phyloP scores from a whole-genome alignment of 768 basidiomycete species.

The Melanogaster broomeanus region DNA sequence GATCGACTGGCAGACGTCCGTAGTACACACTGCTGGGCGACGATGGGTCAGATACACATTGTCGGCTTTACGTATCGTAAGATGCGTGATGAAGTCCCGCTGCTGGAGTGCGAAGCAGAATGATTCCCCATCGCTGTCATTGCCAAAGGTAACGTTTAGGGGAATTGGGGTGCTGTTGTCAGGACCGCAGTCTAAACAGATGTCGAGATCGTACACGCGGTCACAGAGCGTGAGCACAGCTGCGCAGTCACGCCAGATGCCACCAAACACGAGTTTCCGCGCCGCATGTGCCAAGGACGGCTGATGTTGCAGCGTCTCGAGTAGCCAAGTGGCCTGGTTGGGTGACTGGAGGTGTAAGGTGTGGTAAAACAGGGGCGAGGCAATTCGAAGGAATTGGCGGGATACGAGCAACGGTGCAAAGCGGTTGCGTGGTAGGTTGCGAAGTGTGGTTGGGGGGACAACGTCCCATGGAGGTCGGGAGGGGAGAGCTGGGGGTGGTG shows the following conservation, averaged over 20 bases:
- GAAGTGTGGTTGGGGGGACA: constrained; percentile 11
- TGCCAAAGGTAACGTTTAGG: background rate
- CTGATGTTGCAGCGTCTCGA: constrained; percentile 37
- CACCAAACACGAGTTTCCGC: constrained; percentile 42
- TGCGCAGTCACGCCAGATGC: constrained; percentile 42
- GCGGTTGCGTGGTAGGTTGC: constrained; percentile 16
- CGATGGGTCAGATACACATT: constrained; percentile 57
- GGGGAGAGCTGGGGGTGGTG: constrained; percentile 18
- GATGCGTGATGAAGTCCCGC: constrained; percentile 41
- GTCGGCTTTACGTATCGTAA: constrained; percentile 53
- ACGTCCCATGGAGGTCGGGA: constrained; percentile 26
- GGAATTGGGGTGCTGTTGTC: background rate
- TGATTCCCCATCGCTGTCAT: constrained; percentile 26
- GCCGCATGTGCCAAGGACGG: constrained; percentile 43
- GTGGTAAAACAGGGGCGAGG: constrained; percentile 58
- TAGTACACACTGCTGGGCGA: constrained; percentile 46
- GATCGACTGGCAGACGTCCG: constrained; percentile 44
- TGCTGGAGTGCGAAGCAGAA: constrained; percentile 44
- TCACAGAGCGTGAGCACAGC: constrained; percentile 37
- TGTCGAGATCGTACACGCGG: constrained; percentile 40
- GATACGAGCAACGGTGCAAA: constrained; percentile 53
- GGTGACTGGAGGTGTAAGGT: constrained; percentile 46
- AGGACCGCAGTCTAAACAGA: constrained; percentile 31
- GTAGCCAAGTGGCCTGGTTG: constrained; percentile 38
- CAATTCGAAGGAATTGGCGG: constrained; percentile 54